These are phyloP conservation scores for Chytriomyces confervae DNA, from an alignment of 192 early-diverging fungal species.

Conservation along the genomic window DNA sequence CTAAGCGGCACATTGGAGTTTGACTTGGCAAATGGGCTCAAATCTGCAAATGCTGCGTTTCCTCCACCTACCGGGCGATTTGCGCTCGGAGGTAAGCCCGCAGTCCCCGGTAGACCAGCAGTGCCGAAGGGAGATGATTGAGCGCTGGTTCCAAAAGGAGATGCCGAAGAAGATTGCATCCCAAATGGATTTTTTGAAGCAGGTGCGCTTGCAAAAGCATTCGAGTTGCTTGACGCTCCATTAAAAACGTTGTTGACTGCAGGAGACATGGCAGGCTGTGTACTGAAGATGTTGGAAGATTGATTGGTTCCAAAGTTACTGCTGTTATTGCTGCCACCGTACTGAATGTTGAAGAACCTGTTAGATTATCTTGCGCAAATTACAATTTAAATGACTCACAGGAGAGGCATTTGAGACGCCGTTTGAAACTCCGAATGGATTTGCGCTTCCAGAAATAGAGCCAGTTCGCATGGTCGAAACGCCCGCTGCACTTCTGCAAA, in stretches of 20 bases:
- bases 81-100: no score
- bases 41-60: neutral
- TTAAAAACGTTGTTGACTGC: neutral
- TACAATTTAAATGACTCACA: neutral
- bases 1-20: neutral
- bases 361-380: neutral
- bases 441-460: constrained; percentile 2
- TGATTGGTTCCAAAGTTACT: constrained; percentile 13
- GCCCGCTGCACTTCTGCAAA: constrained; percentile 7
- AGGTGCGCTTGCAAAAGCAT: constrained; percentile 22
- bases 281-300: no score
- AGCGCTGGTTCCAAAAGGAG: constrained; percentile 16
- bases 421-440: constrained; percentile 7
- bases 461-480: constrained; percentile 18
- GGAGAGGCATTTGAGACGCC: neutral
- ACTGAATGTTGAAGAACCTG: neutral
- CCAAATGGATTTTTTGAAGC: constrained; percentile 26
- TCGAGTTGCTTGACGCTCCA: constrained; percentile 3
- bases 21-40: neutral
- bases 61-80: neutral
- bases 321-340: constrained; percentile 2
- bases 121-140: neutral
- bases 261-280: neutral
- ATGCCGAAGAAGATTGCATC: neutral
- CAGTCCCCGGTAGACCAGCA: no score